Evolutionary conservation across 176 grass and related monocot species (phyloP).

Genomic region (Tillandsia fasciculata): DNA sequence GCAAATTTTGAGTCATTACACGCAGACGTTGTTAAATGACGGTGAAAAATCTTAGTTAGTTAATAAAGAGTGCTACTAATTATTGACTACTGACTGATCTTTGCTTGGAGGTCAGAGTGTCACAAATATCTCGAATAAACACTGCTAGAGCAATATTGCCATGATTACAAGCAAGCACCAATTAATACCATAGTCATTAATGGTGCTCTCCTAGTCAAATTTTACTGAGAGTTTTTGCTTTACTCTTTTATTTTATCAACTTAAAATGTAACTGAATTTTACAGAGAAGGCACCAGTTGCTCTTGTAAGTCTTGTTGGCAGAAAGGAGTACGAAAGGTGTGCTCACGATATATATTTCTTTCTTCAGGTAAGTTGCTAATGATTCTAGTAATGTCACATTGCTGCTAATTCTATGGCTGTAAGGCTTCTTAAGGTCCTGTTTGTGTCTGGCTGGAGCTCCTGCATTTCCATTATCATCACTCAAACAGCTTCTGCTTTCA

Average conservation of each 20-base stretch:
- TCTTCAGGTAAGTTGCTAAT: constrained; percentile 57
- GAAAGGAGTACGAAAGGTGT: constrained; percentile 90
- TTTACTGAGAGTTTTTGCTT: too few relatives aligned
- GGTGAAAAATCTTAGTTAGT: background rate
- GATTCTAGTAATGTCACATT: too few relatives aligned
- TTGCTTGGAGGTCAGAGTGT: background rate
- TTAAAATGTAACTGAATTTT: constrained; percentile 3
- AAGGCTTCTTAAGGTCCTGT: background rate
- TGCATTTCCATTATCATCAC: too few relatives aligned
- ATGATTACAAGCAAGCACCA: background rate
- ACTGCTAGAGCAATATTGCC: background rate
- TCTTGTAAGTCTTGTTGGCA: constrained; percentile 80
- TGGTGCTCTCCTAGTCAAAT: too few relatives aligned
- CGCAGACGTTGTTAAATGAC: background rate
- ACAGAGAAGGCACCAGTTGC: constrained; percentile 79
- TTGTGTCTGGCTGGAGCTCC: too few relatives aligned
- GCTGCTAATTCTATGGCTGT: background rate
- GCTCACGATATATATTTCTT: constrained; percentile 93
- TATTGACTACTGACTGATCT: background rate
- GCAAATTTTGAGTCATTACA: background rate
- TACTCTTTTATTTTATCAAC: background rate
- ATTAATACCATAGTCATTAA: background rate
- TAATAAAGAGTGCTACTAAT: background rate
- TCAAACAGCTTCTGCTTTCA: too few relatives aligned
- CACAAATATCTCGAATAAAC: background rate